Evolutionary conservation across 345 rosid species (phyloP).

Genomic region (Acer negundo): DNA sequence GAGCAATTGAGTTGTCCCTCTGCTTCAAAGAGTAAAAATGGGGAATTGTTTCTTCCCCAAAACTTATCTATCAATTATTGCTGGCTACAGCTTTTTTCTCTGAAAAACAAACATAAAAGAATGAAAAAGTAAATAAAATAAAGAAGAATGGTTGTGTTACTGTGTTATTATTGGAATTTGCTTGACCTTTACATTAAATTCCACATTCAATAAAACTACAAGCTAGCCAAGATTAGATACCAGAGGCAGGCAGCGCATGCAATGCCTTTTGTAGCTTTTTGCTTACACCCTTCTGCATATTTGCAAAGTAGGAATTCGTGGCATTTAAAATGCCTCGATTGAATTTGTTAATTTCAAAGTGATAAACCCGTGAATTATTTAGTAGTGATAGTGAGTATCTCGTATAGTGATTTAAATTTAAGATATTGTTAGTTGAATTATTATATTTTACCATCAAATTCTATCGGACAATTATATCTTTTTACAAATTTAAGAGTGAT

Average conservation of each 20-base stretch:
- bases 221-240: background rate
- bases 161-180: background rate
- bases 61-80: background rate
- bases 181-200: constrained; percentile 15
- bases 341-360: constrained; percentile 4
- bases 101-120: background rate
- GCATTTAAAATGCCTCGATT: background rate
- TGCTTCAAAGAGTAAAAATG: background rate
- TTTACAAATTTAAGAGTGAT: background rate
- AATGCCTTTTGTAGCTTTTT: constrained; percentile 14
- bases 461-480: too few species aligned
- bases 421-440: background rate
- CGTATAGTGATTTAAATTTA: too few species aligned
- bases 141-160: background rate
- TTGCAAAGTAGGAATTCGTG: background rate
- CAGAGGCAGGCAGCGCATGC: constrained; percentile 13
- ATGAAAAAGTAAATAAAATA: background rate
- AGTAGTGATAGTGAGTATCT: background rate
- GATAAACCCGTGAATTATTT: background rate
- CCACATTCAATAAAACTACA: background rate
- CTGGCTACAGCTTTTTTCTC: background rate
- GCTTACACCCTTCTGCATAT: constrained; percentile 4
- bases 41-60: constrained; percentile 5
- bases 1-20: constrained; percentile 27
- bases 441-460: too few species aligned